These are phyloP conservation scores for Debaryomyces udenii DNA, from an alignment of 1,139 yeast genomes.

Conservation along the genomic window DNA sequence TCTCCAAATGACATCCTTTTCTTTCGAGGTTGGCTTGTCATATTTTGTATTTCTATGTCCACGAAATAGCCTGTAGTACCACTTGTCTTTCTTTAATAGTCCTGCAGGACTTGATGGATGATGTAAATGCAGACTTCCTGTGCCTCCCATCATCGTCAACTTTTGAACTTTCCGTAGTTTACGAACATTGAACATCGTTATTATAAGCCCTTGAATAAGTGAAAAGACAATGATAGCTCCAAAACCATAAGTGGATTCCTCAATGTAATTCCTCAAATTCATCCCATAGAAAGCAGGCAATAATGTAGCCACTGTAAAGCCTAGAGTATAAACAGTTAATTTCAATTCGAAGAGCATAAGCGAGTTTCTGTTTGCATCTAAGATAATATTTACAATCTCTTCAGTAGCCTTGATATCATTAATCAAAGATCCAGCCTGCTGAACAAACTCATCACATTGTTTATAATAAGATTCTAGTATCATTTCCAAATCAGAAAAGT, in stretches of 20 bases:
- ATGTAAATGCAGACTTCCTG: conserved; percentile 4
- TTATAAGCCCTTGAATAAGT: conserved; percentile 45
- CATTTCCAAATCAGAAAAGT: conserved; percentile 83
- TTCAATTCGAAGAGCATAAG: conserved; percentile 87
- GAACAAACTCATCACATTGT: conserved; percentile 96
- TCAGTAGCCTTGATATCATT: conserved; percentile 91
- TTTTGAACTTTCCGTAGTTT: conserved; percentile 60
- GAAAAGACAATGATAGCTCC: conserved; percentile 57
- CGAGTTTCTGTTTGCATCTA: conserved; percentile 94
- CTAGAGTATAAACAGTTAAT: conserved; percentile 82
- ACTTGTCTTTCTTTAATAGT: conserved; percentile 16
- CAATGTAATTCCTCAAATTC: conserved; percentile 90
- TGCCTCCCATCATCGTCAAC: conserved; percentile 60
- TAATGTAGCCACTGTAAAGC: conserved; percentile 72
- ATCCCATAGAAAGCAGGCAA: conserved; percentile 83
- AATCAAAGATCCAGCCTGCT: conserved; percentile 81
- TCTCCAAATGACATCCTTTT: conserved; percentile 69
- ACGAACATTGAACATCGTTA: conserved; percentile 48
- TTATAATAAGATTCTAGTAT: conserved; percentile 89
- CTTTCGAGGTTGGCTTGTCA: conserved; percentile 45
- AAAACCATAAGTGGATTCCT: conserved; percentile 72
- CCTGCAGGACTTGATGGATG: conserved; percentile 8
- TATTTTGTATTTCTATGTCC: conserved; percentile 34
- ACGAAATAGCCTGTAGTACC: conserved; percentile 29
- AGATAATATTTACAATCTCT: conserved; percentile 90